Evolutionary conservation across 2,329 filamentous ascomycete species (phyloP).

Genomic region (Talaromyces amestolkiae): DNA sequence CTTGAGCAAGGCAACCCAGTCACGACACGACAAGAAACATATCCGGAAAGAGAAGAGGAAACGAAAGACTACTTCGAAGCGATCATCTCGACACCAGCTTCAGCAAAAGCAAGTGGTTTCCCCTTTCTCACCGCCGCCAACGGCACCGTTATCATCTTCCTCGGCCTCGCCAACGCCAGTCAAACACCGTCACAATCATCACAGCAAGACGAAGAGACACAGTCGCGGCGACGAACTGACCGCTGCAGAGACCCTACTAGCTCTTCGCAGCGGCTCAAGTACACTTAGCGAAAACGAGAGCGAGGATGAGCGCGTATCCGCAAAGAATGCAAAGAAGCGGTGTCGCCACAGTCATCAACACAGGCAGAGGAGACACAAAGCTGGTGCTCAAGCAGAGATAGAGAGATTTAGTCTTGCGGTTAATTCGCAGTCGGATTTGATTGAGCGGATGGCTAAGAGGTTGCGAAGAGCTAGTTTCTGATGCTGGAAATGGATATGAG

Average conservation of each 20-base stretch:
- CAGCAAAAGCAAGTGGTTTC: neutral
- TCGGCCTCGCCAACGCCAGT: conserved; percentile 4
- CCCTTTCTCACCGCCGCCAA: neutral
- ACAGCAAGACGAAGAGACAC: neutral
- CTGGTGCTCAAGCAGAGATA: neutral
- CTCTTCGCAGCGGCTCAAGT: conserved; percentile 17
- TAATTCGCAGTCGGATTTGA: conserved; percentile 1
- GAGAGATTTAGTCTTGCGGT: neutral
- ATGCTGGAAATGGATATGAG: neutral
- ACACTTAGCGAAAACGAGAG: conserved; percentile 8
- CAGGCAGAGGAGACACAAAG: neutral
- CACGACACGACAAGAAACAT: neutral
- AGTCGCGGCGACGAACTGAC: conserved; percentile 1
- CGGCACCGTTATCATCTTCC: neutral
- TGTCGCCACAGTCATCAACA: neutral
- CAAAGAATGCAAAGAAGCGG: neutral
- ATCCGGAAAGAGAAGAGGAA: neutral
- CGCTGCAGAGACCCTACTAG: conserved; percentile 14
- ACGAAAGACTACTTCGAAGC: neutral
- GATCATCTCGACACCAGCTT: neutral
- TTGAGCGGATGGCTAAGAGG: conserved; percentile 9
- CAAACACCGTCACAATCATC: neutral
- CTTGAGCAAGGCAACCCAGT: neutral
- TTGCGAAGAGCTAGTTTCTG: conserved; percentile 18
- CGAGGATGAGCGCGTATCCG: neutral